Conservation (phyloP, 2,329 filamentous ascomycete species). For the Colletotrichum musicola region DNA sequence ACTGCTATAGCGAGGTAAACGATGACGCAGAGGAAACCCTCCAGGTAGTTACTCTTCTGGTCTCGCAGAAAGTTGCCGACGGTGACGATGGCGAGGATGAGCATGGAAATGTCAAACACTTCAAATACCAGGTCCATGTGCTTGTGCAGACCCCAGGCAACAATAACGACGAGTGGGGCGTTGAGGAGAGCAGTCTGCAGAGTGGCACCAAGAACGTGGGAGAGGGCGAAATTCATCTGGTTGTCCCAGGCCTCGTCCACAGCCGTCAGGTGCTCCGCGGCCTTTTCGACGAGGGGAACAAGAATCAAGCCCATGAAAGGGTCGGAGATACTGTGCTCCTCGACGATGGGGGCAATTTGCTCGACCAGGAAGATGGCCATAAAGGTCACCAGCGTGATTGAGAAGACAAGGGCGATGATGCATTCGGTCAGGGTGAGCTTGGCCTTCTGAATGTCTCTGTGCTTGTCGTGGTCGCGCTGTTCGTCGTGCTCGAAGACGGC, state of each 20-base stretch:
- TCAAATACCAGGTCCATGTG: constrained; percentile 87
- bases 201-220: constrained; percentile 87
- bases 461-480: constrained; percentile 72
- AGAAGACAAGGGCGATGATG: constrained; percentile 71
- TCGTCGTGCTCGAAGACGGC: constrained; percentile 80
- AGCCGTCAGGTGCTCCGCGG: constrained; percentile 86
- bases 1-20: constrained; percentile 72
- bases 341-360: constrained; percentile 73
- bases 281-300: constrained; percentile 86
- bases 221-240: constrained; percentile 86
- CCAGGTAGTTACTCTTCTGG: constrained; percentile 90
- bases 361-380: constrained; percentile 81
- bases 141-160: constrained; percentile 82
- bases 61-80: constrained; percentile 91
- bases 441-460: constrained; percentile 69
- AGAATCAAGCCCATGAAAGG: constrained; percentile 79
- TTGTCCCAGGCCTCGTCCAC: constrained; percentile 88
- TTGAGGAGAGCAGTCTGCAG: constrained; percentile 93
- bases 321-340: constrained; percentile 59
- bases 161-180: constrained; percentile 83
- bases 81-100: constrained; percentile 87
- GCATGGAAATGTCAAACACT: constrained; percentile 84
- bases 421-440: constrained; percentile 84
- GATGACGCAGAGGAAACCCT: constrained; percentile 83
- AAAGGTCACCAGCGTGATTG: constrained; percentile 77